Evolutionary conservation across 805 yeast species (phyloP), one percentile per base, ranked within the genome.

Genomic region (Myxozyma melibiosi): DNA sequence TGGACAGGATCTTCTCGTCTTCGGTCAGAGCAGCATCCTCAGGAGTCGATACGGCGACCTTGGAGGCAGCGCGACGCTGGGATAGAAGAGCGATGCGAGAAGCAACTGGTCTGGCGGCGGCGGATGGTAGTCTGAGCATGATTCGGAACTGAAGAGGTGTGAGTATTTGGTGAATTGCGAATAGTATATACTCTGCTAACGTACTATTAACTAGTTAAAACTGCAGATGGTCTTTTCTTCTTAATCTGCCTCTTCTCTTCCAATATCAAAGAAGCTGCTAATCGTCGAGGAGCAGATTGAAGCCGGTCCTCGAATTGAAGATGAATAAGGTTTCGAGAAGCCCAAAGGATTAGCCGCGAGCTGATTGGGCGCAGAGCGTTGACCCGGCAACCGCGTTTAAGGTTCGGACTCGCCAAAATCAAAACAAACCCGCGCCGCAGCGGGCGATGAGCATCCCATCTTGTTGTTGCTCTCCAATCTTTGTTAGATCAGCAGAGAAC

Each of bases 1-100:
- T 63, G 39, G 51, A 31, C 39, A 41, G 27, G 5, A 49, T 61
- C 38, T 51, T 47, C 33, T 51, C 52, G 30, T 60, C 57, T 28
- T 38, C 59, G 20, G 62, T 30, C 18, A 46, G 14, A 24, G 55
- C 51, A 14, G 37, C 30, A 1, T 53, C 46, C 37, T 45, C 41
- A 37, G 43, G 22, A 22, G 34, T 30, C 20, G 55, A 25, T 8
- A 42, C 48, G 14, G 47, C 53, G 40, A 52, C 40, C 11, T 43
- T 43, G 16, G 55, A 37, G 14, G 51, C 51, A 27, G 43, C 37
- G n/a, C 51, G 51, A 11, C 51, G 34, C 16, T 51, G 44, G 27
- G 22, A 7, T n/a, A 43, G 8, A 16, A 24, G 24, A 2, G 41
- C 40, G 45, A 25, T 34, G 31, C 48, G 43, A 20, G 48, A 25